These are phyloP conservation scores for Gautieria morchelliformis DNA, from an alignment of 768 basidiomycete genomes.

Conservation along the genomic window DNA sequence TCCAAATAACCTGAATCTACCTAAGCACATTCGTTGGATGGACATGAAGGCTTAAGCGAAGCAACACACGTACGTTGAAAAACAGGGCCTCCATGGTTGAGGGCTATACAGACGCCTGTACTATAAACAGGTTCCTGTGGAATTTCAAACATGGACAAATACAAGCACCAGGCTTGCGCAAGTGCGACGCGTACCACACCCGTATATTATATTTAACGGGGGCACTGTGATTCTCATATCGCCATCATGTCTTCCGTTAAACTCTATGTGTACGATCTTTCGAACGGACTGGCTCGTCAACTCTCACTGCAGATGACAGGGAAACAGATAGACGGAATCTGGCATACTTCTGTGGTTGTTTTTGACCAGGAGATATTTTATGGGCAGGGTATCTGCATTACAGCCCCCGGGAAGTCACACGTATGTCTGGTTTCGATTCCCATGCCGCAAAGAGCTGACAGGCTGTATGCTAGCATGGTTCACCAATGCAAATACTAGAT, in stretches of 20 bases:
- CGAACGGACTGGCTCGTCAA: conserved; percentile 72
- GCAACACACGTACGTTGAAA: conserved; percentile 59
- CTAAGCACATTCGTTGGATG: conserved; percentile 26
- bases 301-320: conserved; percentile 78
- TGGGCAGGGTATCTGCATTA: conserved; percentile 73
- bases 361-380: conserved; percentile 85
- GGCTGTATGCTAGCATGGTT: conserved; percentile 47
- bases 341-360: conserved; percentile 91
- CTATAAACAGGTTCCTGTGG: too few species aligned
- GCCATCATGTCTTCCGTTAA: conserved; percentile 37
- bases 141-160: background rate
- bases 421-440: conserved; percentile 33
- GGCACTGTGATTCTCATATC: background rate
- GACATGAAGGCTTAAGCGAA: background rate
- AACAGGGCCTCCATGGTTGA: conserved; percentile 72
- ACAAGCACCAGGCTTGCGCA: background rate
- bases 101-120: background rate
- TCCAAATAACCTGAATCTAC: conserved; percentile 69
- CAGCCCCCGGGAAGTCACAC: conserved; percentile 72
- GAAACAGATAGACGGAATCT: conserved; percentile 87
- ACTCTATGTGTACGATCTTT: conserved; percentile 88
- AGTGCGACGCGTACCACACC: background rate
- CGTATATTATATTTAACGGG: background rate
- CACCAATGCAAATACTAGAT: conserved; percentile 57
- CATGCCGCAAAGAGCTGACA: background rate